Conservation (phyloP, 441 rosid genomes). For the Adansonia madagascariensis region DNA sequence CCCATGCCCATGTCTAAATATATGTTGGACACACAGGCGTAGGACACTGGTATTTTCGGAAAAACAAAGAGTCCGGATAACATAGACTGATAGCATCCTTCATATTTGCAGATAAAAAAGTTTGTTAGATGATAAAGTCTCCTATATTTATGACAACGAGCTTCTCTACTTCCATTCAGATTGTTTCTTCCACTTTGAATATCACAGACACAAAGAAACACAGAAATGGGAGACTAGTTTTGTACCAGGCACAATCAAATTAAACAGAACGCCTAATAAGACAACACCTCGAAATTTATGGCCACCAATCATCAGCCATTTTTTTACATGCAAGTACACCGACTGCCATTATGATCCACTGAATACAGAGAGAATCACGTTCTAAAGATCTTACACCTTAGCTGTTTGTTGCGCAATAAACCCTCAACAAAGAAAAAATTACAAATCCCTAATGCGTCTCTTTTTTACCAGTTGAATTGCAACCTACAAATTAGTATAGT, state of each 20-base stretch:
- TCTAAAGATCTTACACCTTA: not conserved
- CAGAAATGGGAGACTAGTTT: not conserved
- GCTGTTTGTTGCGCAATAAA: not conserved
- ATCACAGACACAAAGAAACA: not conserved
- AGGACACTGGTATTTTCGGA: too few species aligned
- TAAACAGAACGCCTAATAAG: not conserved
- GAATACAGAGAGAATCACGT: not conserved
- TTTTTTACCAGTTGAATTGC: not conserved
- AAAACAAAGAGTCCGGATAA: too few species aligned
- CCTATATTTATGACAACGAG: not conserved
- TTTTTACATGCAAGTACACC: not conserved
- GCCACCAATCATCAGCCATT: not conserved
- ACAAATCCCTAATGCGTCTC: not conserved
- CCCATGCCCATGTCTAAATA: too few species aligned
- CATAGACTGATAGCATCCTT: not conserved
- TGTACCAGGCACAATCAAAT: not conserved
- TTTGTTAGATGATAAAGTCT: not conserved
- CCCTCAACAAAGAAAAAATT: not conserved
- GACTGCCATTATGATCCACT: not conserved
- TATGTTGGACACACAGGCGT: too few species aligned
- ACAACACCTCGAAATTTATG: not conserved
- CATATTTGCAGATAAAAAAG: not conserved
- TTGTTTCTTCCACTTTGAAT: not conserved
- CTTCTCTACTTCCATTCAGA: not conserved
- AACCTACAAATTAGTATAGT: not conserved